These are phyloP conservation scores for Chaetothyriales sp. DNA, from an alignment of 2,329 filamentous ascomycete genomes.

Conservation along the genomic window DNA sequence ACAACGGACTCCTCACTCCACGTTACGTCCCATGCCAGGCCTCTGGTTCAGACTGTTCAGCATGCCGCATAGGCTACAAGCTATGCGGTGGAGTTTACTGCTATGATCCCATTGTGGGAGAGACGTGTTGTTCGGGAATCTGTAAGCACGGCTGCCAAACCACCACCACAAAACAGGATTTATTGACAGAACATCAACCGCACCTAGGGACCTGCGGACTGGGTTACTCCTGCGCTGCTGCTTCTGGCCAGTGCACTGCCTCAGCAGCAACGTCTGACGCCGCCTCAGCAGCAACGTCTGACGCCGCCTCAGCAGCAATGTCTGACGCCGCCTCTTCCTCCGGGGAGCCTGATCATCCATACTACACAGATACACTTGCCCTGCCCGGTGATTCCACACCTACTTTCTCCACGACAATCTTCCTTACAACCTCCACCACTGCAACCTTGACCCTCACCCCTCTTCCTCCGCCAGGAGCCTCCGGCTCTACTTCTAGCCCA, in stretches of 20 bases:
- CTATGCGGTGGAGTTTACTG: constrained; percentile 7
- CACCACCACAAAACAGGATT: no score
- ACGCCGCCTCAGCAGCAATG: no score
- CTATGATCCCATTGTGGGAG: constrained; percentile 16
- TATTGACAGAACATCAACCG: no score
- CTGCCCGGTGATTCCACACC: neutral
- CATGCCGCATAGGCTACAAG: constrained; percentile 7
- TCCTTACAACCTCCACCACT: neutral
- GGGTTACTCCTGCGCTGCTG: neutral
- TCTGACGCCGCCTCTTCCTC: no score
- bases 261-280: no score
- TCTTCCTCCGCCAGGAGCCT: neutral
- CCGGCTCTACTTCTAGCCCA: neutral
- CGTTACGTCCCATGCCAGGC: no score
- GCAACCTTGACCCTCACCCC: neutral
- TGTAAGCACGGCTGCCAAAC: constrained; percentile 6
- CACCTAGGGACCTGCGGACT: no score
- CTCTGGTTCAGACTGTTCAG: constrained; percentile 1
- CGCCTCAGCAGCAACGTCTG: no score
- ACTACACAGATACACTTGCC: neutral
- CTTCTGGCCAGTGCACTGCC: neutral
- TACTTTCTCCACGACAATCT: neutral
- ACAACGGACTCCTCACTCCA: neutral
- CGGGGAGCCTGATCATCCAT: no score
- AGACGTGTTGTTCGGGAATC: constrained; percentile 15